phyloP scores from a whole-genome alignment of 2,329 filamentous ascomycete genomes.

The Macrophomina pseudophaseolina region DNA sequence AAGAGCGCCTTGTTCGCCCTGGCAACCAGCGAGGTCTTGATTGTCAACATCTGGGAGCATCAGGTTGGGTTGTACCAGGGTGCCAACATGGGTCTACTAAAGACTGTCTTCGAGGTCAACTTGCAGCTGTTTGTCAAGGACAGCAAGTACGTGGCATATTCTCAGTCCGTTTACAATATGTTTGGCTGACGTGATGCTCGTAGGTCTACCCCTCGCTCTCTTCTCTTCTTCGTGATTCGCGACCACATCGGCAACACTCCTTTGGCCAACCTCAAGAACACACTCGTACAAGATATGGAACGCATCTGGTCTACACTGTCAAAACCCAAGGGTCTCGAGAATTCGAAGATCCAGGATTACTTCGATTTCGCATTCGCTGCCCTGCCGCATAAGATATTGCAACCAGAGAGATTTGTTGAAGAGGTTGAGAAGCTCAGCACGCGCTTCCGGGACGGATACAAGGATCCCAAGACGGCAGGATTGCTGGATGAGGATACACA shows the following conservation, averaged over 20 bases:
- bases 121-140: conserved; percentile 96
- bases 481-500: conserved; percentile 73
- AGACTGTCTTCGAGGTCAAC: conserved; percentile 99
- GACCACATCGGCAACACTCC: conserved; percentile 94
- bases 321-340: conserved; percentile 87
- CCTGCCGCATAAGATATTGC: conserved; percentile 93
- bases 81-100: conserved; percentile 97
- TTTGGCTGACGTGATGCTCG: conserved; percentile 19
- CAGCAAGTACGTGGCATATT: conserved; percentile 69
- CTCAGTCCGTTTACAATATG: neutral
- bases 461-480: conserved; percentile 66
- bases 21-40: conserved; percentile 95
- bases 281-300: conserved; percentile 84
- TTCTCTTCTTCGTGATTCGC: conserved; percentile 98
- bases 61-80: conserved; percentile 98
- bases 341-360: conserved; percentile 91
- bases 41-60: conserved; percentile 99
- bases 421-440: conserved; percentile 81
- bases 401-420: conserved; percentile 84
- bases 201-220: conserved; percentile 83
- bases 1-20: conserved; percentile 97
- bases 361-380: conserved; percentile 98
- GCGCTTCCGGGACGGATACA: conserved; percentile 82
- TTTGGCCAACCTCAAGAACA: conserved; percentile 85
- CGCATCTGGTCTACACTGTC: conserved; percentile 93